These are phyloP conservation scores for Actinomortierella ambigua DNA, from an alignment of 371 early-diverging fungal genomes.

Conservation along the genomic window DNA sequence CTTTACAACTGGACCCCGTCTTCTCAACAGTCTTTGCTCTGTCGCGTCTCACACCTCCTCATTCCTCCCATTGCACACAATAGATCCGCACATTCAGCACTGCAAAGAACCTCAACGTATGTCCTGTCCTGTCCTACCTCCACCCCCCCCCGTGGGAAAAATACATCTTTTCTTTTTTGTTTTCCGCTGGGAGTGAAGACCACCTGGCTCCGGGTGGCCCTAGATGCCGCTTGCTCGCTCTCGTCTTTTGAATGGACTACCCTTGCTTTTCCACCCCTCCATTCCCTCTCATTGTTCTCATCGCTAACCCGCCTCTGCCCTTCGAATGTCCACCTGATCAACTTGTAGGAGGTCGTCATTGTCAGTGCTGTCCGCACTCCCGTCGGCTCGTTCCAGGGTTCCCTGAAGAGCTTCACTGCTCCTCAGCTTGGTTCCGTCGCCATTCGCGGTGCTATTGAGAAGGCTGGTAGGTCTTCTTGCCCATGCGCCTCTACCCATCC, in stretches of 20 bases:
- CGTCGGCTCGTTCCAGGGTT: slow-evolving; percentile 91
- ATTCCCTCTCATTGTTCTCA: background rate
- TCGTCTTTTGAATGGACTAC: too few species aligned
- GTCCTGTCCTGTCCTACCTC: background rate
- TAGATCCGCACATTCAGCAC: slow-evolving; percentile 44
- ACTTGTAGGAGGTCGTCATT: slow-evolving; percentile 76
- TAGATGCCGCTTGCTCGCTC: too few species aligned
- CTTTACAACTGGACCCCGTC: too few species aligned
- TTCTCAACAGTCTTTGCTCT: too few species aligned
- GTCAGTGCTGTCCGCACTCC: slow-evolving; percentile 92
- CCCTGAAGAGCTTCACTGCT: slow-evolving; percentile 85
- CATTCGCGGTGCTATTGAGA: slow-evolving; percentile 49
- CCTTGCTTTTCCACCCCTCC: too few species aligned
- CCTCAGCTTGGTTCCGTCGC: slow-evolving; percentile 89
- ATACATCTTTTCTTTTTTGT: too few species aligned
- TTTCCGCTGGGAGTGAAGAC: too few species aligned
- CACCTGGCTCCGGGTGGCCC: too few species aligned
- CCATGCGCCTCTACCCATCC: background rate
- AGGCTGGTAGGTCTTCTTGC: slow-evolving; percentile 27
- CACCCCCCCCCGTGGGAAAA: slow-evolving; percentile 27
- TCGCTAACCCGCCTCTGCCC: background rate
- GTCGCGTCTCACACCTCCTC: too few species aligned
- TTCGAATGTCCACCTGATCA: background rate
- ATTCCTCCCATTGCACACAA: too few species aligned
- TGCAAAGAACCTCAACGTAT: slow-evolving; percentile 39